Percentiles rank a stretch among this genome's conserved stretches.
These are phyloP conservation scores for Candida khao-thaluensis DNA, from an alignment of 805 yeast genomes.

Conservation along the genomic window DNA sequence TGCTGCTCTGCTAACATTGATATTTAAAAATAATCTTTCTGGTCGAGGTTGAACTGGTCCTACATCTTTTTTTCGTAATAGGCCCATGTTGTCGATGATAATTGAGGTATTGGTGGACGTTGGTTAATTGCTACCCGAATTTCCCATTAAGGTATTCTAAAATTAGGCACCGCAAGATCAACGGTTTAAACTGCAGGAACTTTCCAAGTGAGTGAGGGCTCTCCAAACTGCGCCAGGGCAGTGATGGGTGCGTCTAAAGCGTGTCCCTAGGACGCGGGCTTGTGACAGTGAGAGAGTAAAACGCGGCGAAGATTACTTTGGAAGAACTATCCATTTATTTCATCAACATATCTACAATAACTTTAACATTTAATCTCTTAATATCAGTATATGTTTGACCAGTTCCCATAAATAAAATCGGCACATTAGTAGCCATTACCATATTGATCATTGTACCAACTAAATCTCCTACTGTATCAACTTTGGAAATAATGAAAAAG, in stretches of 20 bases:
- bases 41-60: neutral
- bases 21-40: conserved; percentile 15
- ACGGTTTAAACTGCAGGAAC: conserved; percentile 2
- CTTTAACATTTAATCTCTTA: conserved; percentile 82
- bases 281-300: too few relatives aligned
- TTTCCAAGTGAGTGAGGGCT: too few relatives aligned
- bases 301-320: too few relatives aligned
- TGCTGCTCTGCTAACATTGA: conserved; percentile 40
- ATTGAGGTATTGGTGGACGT: neutral
- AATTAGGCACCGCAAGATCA: too few relatives aligned
- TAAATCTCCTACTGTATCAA: conserved; percentile 96
- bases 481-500: conserved; percentile 88
- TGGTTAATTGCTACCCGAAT: conserved; percentile 3
- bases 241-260: too few relatives aligned
- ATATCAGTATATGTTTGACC: conserved; percentile 97
- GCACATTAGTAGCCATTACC: conserved; percentile 95
- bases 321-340: conserved; percentile 30
- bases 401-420: conserved; percentile 91
- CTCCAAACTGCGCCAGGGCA: too few relatives aligned
- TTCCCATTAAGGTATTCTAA: conserved; percentile 2
- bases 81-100: neutral
- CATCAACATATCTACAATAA: conserved; percentile 88
- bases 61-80: neutral
- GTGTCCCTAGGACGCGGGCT: too few relatives aligned
- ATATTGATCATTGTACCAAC: conserved; percentile 96